Percentiles rank a stretch among this genome's conserved stretches.
Evolutionary conservation across 2,329 filamentous ascomycete species (phyloP).

Genomic region (Zarea fungicola): DNA sequence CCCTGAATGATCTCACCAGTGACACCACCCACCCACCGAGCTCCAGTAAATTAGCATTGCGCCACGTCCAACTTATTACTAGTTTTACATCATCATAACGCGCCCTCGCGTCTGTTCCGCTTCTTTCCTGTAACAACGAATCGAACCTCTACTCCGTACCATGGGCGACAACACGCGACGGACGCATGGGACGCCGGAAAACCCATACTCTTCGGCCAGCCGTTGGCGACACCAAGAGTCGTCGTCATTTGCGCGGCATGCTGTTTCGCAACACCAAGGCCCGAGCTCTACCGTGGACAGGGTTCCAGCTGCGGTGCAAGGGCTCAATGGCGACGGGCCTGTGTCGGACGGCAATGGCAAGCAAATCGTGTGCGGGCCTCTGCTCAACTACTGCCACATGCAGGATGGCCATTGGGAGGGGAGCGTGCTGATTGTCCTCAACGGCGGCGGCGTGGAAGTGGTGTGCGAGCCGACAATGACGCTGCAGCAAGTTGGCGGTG

Average conservation of each 20-base stretch:
- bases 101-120: no score
- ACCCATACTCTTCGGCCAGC: constrained; percentile 52
- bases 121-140: no score
- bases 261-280: constrained; percentile 36
- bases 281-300: no score
- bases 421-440: constrained; percentile 78
- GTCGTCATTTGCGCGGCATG: constrained; percentile 46
- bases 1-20: no score
- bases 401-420: constrained; percentile 72
- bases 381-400: constrained; percentile 75
- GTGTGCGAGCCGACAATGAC: constrained; percentile 54
- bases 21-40: no score
- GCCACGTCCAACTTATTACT: no score
- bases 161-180: no score
- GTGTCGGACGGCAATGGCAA: constrained; percentile 37
- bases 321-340: constrained; percentile 15
- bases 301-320: constrained; percentile 14
- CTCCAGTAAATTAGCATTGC: no score
- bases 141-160: no score
- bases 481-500: constrained; percentile 39
- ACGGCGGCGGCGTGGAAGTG: constrained; percentile 59
- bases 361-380: constrained; percentile 65
- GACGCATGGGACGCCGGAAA: constrained; percentile 21
- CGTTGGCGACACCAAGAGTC: constrained; percentile 63
- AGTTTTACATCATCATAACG: no score